These are phyloP conservation scores for Phytopythium montanum DNA, from an alignment of 352 stramenopile genomes.

Conservation along the genomic window DNA sequence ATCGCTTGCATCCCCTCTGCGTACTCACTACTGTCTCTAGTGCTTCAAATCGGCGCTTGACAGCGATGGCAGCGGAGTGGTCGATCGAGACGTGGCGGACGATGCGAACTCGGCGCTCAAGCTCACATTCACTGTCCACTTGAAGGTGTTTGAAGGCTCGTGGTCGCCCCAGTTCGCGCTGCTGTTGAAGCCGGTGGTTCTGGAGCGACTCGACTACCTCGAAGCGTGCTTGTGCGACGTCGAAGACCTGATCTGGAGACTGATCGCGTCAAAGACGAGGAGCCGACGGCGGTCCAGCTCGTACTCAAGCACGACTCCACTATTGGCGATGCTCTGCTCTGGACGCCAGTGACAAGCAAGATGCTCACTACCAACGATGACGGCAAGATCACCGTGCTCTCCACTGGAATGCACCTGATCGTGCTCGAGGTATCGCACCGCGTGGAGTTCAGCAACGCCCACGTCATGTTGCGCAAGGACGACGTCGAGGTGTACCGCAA, in stretches of 20 bases:
- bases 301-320: not conserved
- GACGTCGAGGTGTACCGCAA: not conserved
- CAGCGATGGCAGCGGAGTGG: not conserved
- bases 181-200: not conserved
- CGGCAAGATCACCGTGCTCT: not conserved
- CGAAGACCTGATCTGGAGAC: not conserved
- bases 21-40: not conserved
- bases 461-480: not conserved
- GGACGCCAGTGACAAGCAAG: not conserved
- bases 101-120: not conserved
- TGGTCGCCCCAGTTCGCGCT: not conserved
- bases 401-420: not conserved
- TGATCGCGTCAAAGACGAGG: not conserved
- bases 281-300: not conserved
- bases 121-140: not conserved
- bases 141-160: not conserved
- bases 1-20: not conserved
- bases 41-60: not conserved
- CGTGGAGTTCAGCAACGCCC: not conserved
- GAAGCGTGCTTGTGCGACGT: not conserved
- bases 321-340: not conserved
- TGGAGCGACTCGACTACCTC: not conserved
- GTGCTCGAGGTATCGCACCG: not conserved
- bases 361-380: not conserved
- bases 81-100: not conserved